phyloP scores from a whole-genome alignment of 2,329 filamentous ascomycete species.

The Apiospora saccharicola region DNA sequence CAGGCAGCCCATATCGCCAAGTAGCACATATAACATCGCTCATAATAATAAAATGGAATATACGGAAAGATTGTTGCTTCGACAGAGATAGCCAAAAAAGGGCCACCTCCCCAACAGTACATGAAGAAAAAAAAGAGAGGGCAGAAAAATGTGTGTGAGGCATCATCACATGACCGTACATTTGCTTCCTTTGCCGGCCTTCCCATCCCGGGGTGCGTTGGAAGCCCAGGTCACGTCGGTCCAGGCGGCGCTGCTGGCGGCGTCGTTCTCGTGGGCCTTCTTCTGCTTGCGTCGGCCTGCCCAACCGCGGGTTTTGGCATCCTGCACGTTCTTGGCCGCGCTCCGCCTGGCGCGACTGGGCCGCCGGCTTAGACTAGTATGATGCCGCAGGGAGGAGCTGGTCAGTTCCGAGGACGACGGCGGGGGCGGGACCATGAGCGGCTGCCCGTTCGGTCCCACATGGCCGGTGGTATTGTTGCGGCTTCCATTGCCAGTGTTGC shows the following conservation, averaged over 20 bases:
- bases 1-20: neutral
- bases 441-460: conserved; percentile 21
- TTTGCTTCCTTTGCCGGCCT: conserved; percentile 49
- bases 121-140: neutral
- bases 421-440: conserved; percentile 27
- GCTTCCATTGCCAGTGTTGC: conserved; percentile 39
- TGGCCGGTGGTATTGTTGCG: conserved; percentile 24
- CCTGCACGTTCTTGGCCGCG: conserved; percentile 68
- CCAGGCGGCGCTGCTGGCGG: conserved; percentile 57
- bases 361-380: conserved; percentile 53
- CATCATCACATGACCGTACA: conserved; percentile 58
- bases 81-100: neutral
- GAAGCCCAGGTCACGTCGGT: conserved; percentile 55
- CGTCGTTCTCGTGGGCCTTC: conserved; percentile 49
- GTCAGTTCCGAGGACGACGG: conserved; percentile 46
- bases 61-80: neutral
- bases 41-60: neutral
- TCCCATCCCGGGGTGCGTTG: conserved; percentile 32
- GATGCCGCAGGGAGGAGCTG: conserved; percentile 47
- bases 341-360: conserved; percentile 66
- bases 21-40: neutral
- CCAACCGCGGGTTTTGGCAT: conserved; percentile 67
- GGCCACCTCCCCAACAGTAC: neutral
- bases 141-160: neutral
- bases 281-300: conserved; percentile 49